phyloP scores from a whole-genome alignment of 106 monocot genomes.

The Ottelia alismoides region DNA sequence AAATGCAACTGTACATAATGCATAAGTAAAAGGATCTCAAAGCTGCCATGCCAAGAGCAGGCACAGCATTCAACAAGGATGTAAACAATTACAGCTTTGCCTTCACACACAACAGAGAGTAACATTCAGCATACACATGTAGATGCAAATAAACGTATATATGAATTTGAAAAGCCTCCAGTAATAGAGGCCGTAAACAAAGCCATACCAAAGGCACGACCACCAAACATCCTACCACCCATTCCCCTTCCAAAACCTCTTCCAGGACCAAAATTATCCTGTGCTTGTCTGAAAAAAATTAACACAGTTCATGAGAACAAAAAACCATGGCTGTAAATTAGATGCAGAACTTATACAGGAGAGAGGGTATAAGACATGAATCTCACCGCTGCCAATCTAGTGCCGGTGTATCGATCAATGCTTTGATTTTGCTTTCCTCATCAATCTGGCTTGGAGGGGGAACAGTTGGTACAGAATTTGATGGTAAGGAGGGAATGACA shows the following conservation, averaged over 20 bases:
- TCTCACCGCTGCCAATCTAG: conserved; percentile 80
- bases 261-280: conserved; percentile 60
- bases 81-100: no score
- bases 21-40: no score
- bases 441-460: conserved; percentile 46
- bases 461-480: conserved; percentile 24
- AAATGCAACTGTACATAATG: no score
- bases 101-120: no score
- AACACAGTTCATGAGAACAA: neutral
- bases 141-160: no score
- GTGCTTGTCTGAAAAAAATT: conserved; percentile 28
- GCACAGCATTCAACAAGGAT: no score
- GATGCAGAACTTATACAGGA: no score
- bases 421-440: conserved; percentile 87
- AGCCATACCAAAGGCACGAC: conserved; percentile 93
- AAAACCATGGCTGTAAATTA: no score
- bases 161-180: no score
- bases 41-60: no score
- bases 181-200: no score
- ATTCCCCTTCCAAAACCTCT: conserved; percentile 95
- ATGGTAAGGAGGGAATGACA: conserved; percentile 29
- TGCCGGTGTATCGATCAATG: conserved; percentile 81
- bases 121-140: no score
- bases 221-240: conserved; percentile 69
- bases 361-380: conserved; percentile 1